Evolutionary conservation across 768 basidiomycete genomes (phyloP).

Genomic region (Rhizopogon salebrosus): DNA sequence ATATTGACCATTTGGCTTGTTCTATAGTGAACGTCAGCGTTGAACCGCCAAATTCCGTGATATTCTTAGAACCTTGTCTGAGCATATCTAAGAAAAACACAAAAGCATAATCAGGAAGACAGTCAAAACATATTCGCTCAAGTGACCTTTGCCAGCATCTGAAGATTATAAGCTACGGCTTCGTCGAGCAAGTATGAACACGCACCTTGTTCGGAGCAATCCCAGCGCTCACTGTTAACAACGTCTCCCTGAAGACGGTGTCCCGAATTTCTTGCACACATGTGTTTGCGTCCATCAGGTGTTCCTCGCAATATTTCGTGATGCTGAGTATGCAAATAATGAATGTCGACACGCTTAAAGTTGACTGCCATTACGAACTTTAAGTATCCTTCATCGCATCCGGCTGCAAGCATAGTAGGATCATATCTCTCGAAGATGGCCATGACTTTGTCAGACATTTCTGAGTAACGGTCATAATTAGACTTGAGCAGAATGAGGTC

Average conservation of each 20-base stretch:
- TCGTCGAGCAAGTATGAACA: slow-evolving; percentile 13
- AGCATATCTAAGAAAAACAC: slow-evolving; percentile 63
- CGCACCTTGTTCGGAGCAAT: slow-evolving; percentile 92
- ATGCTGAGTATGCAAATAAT: slow-evolving; percentile 45
- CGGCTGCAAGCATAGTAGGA: slow-evolving; percentile 66
- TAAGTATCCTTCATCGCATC: slow-evolving; percentile 88
- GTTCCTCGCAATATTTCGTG: slow-evolving; percentile 73
- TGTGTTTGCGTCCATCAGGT: slow-evolving; percentile 58
- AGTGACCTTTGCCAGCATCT: slow-evolving; percentile 90
- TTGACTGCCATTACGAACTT: slow-evolving; percentile 48
- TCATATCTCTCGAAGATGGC: slow-evolving; percentile 66
- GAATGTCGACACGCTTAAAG: background rate
- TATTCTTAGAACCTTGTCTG: slow-evolving; percentile 61
- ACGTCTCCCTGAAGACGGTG: slow-evolving; percentile 70
- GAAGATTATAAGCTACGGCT: slow-evolving; percentile 10
- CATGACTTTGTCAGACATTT: slow-evolving; percentile 72
- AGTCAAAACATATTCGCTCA: background rate
- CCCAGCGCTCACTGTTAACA: slow-evolving; percentile 88
- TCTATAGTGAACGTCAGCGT: slow-evolving; percentile 36
- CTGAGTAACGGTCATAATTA: slow-evolving; percentile 57
- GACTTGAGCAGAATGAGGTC: slow-evolving; percentile 67
- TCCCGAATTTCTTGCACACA: slow-evolving; percentile 78
- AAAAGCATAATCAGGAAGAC: slow-evolving; percentile 1
- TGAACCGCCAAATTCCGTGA: background rate
- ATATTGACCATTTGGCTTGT: slow-evolving; percentile 94